Evolutionary conservation across 1,284 basidiomycete genomes (phyloP).

Genomic region (Flammula alnicola): DNA sequence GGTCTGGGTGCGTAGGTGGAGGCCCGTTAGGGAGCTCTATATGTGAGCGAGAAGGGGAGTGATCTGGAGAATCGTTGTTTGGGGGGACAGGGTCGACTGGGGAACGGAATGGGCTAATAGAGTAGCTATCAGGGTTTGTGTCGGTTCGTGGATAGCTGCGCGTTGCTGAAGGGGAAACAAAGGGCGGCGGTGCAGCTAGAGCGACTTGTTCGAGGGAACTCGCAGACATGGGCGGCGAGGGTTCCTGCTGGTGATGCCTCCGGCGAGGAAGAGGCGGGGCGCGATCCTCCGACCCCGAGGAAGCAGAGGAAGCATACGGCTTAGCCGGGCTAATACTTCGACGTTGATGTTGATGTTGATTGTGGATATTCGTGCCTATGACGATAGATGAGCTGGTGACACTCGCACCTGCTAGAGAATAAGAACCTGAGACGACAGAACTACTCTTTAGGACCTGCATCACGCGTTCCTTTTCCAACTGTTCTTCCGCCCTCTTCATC

Average conservation of each 20-base stretch:
- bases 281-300: too few species aligned
- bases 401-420: too few species aligned
- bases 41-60: slow-evolving; percentile 7
- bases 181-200: slow-evolving; percentile 40
- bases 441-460: slow-evolving; percentile 68
- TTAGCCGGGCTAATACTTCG: background rate
- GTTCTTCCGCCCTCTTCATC: slow-evolving; percentile 67
- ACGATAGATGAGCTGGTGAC: slow-evolving; percentile 35
- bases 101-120: slow-evolving; percentile 16
- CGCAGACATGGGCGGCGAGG: slow-evolving; percentile 43
- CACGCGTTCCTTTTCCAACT: slow-evolving; percentile 71
- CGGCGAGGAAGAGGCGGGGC: slow-evolving; percentile 36
- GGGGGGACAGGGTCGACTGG: slow-evolving; percentile 10
- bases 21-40: slow-evolving; percentile 25
- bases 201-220: slow-evolving; percentile 50
- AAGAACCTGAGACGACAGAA: too few species aligned
- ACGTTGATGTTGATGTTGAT: slow-evolving; percentile 19
- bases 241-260: slow-evolving; percentile 21
- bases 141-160: slow-evolving; percentile 36
- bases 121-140: background rate
- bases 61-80: slow-evolving; percentile 6
- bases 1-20: slow-evolving; percentile 65
- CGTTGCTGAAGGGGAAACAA: too few species aligned
- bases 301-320: background rate
- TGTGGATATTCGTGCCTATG: slow-evolving; percentile 33